Conservation (phyloP, 179 eudicot genomes). For the Carnegiea gigantea region DNA sequence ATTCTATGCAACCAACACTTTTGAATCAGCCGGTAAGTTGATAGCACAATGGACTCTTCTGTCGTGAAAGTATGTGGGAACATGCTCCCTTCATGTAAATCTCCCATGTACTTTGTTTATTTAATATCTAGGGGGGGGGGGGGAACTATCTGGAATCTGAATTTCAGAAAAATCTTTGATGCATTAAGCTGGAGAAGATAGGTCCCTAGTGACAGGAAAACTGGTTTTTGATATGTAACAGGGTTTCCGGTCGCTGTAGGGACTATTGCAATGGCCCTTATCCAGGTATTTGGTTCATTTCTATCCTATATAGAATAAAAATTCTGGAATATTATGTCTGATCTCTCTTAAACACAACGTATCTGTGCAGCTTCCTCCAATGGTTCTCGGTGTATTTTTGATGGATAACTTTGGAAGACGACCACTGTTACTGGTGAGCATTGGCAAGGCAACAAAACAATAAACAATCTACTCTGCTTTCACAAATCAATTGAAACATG, state of each 20-base stretch:
- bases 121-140: neutral
- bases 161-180: no score
- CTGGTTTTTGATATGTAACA: slow-evolving; percentile 5
- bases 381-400: slow-evolving; percentile 27
- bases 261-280: slow-evolving; percentile 31
- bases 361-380: slow-evolving; percentile 37
- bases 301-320: neutral
- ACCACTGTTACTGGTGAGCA: slow-evolving; percentile 43
- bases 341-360: neutral
- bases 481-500: neutral
- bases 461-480: neutral
- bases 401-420: slow-evolving; percentile 46
- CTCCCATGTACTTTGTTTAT: no score
- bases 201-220: no score
- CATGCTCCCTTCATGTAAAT: no score
- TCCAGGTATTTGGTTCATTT: slow-evolving; percentile 28
- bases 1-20: slow-evolving; percentile 41
- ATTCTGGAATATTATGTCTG: no score
- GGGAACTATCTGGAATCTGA: no score
- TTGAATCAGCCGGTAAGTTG: slow-evolving; percentile 43
- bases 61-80: neutral
- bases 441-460: neutral
- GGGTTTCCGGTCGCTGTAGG: slow-evolving; percentile 32
- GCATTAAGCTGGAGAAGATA: no score
- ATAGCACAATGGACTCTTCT: neutral